These are phyloP conservation scores for Saussurea involucrata DNA, from an alignment of 129 eudicot species.

Conservation along the genomic window DNA sequence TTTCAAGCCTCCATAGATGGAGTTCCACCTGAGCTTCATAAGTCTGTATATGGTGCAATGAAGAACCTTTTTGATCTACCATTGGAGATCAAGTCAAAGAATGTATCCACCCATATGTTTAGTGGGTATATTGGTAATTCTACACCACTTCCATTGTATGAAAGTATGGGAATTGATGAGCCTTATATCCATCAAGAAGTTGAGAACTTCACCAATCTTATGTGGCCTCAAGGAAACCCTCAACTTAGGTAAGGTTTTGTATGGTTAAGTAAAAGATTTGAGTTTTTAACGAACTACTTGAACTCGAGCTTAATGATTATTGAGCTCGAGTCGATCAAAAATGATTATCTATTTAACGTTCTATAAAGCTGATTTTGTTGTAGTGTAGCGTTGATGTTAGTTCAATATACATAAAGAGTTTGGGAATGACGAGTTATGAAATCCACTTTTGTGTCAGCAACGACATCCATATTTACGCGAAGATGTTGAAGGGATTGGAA, in stretches of 20 bases:
- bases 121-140: conserved; percentile 65
- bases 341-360: neutral
- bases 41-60: conserved; percentile 29
- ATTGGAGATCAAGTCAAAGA: conserved; percentile 42
- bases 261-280: neutral
- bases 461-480: conserved; percentile 33
- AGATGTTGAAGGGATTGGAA: conserved; percentile 48
- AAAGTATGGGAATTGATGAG: conserved; percentile 60
- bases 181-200: conserved; percentile 24
- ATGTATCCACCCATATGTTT: conserved; percentile 42
- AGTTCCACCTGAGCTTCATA: conserved; percentile 34
- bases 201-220: conserved; percentile 32
- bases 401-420: neutral
- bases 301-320: no score
- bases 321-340: no score
- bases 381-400: neutral
- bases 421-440: neutral
- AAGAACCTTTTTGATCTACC: conserved; percentile 59
- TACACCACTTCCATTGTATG: conserved; percentile 50
- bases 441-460: conserved; percentile 20
- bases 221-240: conserved; percentile 66
- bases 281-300: no score
- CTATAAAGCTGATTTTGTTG: no score
- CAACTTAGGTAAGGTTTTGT: conserved; percentile 33
- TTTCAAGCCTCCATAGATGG: conserved; percentile 54